These are phyloP conservation scores for Thoreauomyces humboldtii DNA, from an alignment of 192 early-diverging fungal genomes.

Conservation along the genomic window DNA sequence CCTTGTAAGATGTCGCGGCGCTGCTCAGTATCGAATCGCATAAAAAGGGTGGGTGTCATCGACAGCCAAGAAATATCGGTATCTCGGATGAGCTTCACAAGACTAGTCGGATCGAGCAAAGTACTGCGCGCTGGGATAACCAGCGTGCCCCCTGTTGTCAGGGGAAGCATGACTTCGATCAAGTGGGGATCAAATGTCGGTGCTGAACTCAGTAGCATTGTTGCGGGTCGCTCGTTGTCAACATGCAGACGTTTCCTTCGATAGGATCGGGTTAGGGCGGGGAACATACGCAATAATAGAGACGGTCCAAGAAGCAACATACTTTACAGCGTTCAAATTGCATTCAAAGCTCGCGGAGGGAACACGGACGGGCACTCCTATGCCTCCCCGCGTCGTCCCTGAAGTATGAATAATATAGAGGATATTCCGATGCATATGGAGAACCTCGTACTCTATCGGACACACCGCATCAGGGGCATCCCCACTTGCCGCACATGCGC, in stretches of 20 bases:
- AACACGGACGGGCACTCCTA: neutral
- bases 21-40: neutral
- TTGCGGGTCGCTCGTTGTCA: neutral
- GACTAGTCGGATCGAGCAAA: neutral
- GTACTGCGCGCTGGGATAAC: neutral
- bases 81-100: neutral
- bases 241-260: neutral
- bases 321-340: neutral
- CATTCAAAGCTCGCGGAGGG: neutral
- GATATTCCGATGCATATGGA: neutral
- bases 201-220: neutral
- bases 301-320: neutral
- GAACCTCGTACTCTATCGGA: no score
- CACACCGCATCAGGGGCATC: no score
- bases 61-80: neutral
- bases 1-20: neutral
- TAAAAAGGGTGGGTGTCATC: conserved; percentile 1
- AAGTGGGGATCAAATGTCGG: neutral
- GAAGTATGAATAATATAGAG: neutral
- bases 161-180: neutral
- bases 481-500: no score
- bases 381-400: neutral
- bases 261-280: neutral
- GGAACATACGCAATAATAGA: neutral
- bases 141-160: neutral